phyloP scores from a whole-genome alignment of 83 land plant species.

The Larix sibirica region DNA sequence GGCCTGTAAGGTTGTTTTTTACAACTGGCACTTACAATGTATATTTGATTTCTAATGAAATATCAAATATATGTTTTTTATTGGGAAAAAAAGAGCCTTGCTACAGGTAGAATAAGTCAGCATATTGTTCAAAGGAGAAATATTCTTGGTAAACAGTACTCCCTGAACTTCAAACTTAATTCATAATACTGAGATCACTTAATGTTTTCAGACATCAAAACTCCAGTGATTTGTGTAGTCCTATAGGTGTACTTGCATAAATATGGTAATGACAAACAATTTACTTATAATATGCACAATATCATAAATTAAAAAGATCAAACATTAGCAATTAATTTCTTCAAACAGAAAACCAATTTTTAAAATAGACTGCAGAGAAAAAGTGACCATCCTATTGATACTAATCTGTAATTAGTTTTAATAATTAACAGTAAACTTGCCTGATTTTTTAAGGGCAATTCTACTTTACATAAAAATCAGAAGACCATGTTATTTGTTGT shows the following conservation, averaged over 20 bases:
- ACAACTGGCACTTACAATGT: too few species aligned
- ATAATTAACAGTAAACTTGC: constrained; percentile 4
- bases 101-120: not conserved
- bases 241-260: not conserved
- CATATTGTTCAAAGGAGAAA: not conserved
- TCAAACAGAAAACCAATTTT: not conserved
- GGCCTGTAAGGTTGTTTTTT: too few species aligned
- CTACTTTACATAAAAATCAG: constrained; percentile 33
- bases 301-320: not conserved
- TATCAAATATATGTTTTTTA: too few species aligned
- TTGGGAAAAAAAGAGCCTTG: too few species aligned
- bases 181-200: not conserved
- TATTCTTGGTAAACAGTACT: not conserved
- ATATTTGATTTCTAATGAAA: too few species aligned
- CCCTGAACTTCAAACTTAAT: not conserved
- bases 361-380: not conserved
- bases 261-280: not conserved
- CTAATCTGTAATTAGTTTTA: not conserved
- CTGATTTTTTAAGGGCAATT: constrained; percentile 26
- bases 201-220: not conserved
- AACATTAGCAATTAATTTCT: not conserved
- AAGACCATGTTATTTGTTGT: constrained; percentile 13
- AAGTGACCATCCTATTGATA: not conserved
- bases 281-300: not conserved
- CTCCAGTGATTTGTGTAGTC: not conserved